Percentiles rank a stretch among this genome's conserved stretches.
These are phyloP conservation scores for Aspergillus ostianus DNA, from an alignment of 495 filamentous ascomycete genomes.

Conservation along the genomic window DNA sequence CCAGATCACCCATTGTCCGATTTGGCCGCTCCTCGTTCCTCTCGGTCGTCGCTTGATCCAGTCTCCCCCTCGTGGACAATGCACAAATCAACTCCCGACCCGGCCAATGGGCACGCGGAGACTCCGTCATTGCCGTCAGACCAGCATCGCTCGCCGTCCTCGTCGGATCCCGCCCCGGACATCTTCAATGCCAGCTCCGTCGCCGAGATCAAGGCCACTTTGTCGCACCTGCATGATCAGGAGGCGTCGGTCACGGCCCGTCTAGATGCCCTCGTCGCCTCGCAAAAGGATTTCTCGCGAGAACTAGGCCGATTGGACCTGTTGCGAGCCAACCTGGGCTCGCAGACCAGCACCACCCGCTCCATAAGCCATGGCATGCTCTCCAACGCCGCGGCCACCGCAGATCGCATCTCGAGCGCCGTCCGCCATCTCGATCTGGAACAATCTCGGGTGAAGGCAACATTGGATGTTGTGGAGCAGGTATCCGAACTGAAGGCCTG, in stretches of 20 bases:
- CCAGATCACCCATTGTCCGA: slow-evolving; percentile 10
- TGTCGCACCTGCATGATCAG: slow-evolving; percentile 70
- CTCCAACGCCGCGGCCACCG: slow-evolving; percentile 76
- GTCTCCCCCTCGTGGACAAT: slow-evolving; percentile 17
- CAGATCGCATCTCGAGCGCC: slow-evolving; percentile 78
- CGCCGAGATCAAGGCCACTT: slow-evolving; percentile 72
- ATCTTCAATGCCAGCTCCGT: slow-evolving; percentile 71
- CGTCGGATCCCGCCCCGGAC: slow-evolving; percentile 29
- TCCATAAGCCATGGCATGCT: slow-evolving; percentile 86
- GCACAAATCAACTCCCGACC: slow-evolving; percentile 20
- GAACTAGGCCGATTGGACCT: slow-evolving; percentile 86
- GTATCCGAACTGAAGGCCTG: slow-evolving; percentile 95
- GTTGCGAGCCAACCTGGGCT: slow-evolving; percentile 80
- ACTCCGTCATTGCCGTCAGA: slow-evolving; percentile 16
- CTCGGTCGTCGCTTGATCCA: slow-evolving; percentile 1
- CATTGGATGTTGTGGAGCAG: slow-evolving; percentile 89
- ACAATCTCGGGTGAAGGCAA: slow-evolving; percentile 84
- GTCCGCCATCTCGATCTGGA: slow-evolving; percentile 86
- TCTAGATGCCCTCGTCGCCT: slow-evolving; percentile 71
- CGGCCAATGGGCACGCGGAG: slow-evolving; percentile 30
- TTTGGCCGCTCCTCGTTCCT: slow-evolving; percentile 4
- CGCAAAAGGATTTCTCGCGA: slow-evolving; percentile 79
- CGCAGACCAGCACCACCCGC: slow-evolving; percentile 82
- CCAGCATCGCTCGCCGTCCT: slow-evolving; percentile 11
- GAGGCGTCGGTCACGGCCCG: slow-evolving; percentile 71